Percentiles rank a stretch among this genome's conserved stretches.
Evolutionary conservation across 202 grass and related monocot genomes (phyloP).

Genomic region (Eragrostis tef): DNA sequence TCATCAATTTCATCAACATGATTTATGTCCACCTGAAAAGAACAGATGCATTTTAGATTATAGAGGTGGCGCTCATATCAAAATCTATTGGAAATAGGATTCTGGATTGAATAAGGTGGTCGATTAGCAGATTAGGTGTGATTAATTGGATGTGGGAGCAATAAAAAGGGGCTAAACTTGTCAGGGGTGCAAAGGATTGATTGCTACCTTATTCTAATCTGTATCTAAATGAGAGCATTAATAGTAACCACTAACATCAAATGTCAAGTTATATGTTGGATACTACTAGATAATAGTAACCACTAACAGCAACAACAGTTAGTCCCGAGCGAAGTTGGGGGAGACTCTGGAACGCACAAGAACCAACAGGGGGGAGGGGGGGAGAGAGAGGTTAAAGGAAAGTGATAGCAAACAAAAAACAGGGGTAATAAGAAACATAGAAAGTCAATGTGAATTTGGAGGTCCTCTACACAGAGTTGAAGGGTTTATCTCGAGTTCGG

Average conservation of each 20-base stretch:
- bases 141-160: not conserved
- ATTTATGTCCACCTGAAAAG: conserved; percentile 88
- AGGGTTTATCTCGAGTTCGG: not conserved
- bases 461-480: not conserved
- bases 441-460: not conserved
- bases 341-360: no score
- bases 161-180: not conserved
- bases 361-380: no score
- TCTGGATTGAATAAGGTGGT: not conserved
- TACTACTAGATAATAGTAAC: conserved; percentile 8
- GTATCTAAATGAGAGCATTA: not conserved
- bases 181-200: not conserved
- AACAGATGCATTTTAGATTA: conserved; percentile 6
- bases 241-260: conserved; percentile 1
- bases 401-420: no score
- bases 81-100: not conserved
- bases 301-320: not conserved
- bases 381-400: no score
- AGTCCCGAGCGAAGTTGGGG: no score
- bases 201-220: not conserved
- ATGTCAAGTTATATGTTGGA: not conserved
- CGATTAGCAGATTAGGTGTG: not conserved
- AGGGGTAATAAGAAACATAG: no score
- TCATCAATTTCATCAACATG: conserved; percentile 93
- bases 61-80: not conserved